phyloP scores from a whole-genome alignment of 139 green algal species.

The Chlamydomonas asymmetrica region DNA sequence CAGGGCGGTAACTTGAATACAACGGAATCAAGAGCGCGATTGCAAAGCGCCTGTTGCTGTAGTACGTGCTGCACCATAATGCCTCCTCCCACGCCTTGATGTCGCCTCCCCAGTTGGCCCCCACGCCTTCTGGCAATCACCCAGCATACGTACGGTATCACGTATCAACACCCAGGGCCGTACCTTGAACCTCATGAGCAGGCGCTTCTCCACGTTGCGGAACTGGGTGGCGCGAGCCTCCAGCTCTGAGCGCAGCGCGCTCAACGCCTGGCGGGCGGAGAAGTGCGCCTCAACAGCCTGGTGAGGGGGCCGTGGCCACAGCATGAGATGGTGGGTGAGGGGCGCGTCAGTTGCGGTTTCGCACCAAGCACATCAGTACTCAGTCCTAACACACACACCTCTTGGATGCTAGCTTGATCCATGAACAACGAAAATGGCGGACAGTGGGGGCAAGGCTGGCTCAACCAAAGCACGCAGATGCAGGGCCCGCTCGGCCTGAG shows the following conservation, averaged over 20 bases:
- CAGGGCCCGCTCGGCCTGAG: too few species aligned
- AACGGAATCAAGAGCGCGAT: too few species aligned
- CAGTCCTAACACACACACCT: background rate
- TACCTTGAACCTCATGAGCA: slow-evolving; percentile 74
- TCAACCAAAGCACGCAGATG: background rate
- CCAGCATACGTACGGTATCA: background rate
- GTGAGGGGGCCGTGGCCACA: background rate
- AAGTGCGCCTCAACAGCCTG: slow-evolving; percentile 63
- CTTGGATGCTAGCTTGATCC: too few species aligned
- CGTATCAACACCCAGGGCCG: background rate
- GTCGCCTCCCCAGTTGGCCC: too few species aligned
- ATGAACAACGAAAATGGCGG: background rate
- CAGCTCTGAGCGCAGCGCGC: slow-evolving; percentile 28
- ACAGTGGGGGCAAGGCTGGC: background rate
- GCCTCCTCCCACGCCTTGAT: too few species aligned
- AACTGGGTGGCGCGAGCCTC: slow-evolving; percentile 52
- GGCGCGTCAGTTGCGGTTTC: background rate
- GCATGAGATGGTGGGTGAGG: background rate
- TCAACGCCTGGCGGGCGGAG: slow-evolving; percentile 17
- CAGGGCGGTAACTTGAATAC: too few species aligned
- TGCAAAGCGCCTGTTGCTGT: too few species aligned
- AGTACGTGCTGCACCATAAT: too few species aligned
- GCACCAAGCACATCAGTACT: background rate
- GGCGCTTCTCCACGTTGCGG: slow-evolving; percentile 65
- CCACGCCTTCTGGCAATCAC: background rate